Conservation (phyloP, 1,284 basidiomycete species). For the Neolentinus lepideus region DNA sequence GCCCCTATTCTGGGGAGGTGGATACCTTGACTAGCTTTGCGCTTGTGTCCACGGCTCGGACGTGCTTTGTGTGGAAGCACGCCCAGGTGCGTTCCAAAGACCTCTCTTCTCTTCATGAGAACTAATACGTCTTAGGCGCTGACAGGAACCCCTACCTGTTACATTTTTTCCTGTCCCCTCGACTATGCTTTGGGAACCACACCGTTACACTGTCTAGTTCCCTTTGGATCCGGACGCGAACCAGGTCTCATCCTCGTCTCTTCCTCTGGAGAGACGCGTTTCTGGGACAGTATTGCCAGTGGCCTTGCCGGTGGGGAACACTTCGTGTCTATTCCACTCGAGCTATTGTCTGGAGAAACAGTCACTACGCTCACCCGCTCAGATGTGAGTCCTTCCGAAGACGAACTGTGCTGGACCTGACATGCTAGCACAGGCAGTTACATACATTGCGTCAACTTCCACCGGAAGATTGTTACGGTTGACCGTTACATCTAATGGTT, state of each 20-base stretch:
- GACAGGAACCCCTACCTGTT: slow-evolving; percentile 68
- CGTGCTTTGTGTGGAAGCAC: slow-evolving; percentile 81
- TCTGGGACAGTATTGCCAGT: slow-evolving; percentile 77
- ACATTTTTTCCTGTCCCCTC: slow-evolving; percentile 68
- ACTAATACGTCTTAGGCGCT: slow-evolving; percentile 32
- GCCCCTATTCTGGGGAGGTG: slow-evolving; percentile 62
- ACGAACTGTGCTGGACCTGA: background rate
- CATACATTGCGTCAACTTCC: slow-evolving; percentile 63
- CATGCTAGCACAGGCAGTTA: slow-evolving; percentile 39
- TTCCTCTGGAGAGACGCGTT: slow-evolving; percentile 54
- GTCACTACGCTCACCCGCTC: slow-evolving; percentile 58
- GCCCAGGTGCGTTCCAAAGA: slow-evolving; percentile 40
- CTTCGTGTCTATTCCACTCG: slow-evolving; percentile 45
- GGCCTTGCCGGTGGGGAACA: slow-evolving; percentile 76
- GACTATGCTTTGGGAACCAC: slow-evolving; percentile 35
- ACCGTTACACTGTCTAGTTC: slow-evolving; percentile 64
- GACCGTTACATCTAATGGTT: slow-evolving; percentile 55
- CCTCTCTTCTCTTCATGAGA: slow-evolving; percentile 3
- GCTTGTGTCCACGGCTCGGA: slow-evolving; percentile 60
- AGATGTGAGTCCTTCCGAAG: slow-evolving; percentile 39
- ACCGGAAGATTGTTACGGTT: slow-evolving; percentile 60
- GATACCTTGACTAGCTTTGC: slow-evolving; percentile 69
- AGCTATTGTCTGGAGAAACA: slow-evolving; percentile 47
- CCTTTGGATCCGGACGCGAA: slow-evolving; percentile 61
- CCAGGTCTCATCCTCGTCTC: slow-evolving; percentile 73